phyloP scores from a whole-genome alignment of 129 eudicot species.

The Scalesia atractyloides region DNA sequence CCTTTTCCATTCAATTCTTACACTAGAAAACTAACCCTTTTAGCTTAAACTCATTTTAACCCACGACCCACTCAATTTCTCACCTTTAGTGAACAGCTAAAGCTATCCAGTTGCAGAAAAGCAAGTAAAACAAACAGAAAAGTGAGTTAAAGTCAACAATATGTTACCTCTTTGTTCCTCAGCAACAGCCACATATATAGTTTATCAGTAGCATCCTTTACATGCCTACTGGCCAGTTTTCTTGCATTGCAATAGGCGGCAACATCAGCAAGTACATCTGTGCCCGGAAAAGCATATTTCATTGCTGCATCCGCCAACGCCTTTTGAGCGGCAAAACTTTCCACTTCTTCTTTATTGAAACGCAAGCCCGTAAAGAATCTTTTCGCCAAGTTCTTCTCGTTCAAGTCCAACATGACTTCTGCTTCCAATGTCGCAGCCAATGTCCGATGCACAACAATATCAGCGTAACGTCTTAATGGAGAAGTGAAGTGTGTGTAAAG shows the following conservation, averaged over 20 bases:
- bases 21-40: not conserved
- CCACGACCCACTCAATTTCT: not conserved
- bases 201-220: slow-evolving; percentile 77
- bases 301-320: slow-evolving; percentile 54
- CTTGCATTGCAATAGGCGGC: slow-evolving; percentile 82
- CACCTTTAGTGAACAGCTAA: not conserved
- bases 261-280: slow-evolving; percentile 55
- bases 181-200: slow-evolving; percentile 80
- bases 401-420: slow-evolving; percentile 42
- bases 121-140: not conserved
- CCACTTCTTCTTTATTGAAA: slow-evolving; percentile 50
- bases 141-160: slow-evolving; percentile 11
- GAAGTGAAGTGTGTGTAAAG: slow-evolving; percentile 92
- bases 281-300: slow-evolving; percentile 51
- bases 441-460: slow-evolving; percentile 80
- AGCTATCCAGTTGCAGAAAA: not conserved
- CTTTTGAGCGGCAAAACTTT: slow-evolving; percentile 53
- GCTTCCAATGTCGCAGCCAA: slow-evolving; percentile 81
- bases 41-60: not conserved
- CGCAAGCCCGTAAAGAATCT: slow-evolving; percentile 63
- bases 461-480: slow-evolving; percentile 89
- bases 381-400: slow-evolving; percentile 20
- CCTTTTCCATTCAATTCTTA: not conserved
- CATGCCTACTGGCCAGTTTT: slow-evolving; percentile 69
- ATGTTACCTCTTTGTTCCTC: slow-evolving; percentile 70